Evolutionary conservation across 2,329 filamentous ascomycete genomes (phyloP), one percentile per base, ranked within the genome.

Genomic region (Kalaharituber pfeilii): DNA sequence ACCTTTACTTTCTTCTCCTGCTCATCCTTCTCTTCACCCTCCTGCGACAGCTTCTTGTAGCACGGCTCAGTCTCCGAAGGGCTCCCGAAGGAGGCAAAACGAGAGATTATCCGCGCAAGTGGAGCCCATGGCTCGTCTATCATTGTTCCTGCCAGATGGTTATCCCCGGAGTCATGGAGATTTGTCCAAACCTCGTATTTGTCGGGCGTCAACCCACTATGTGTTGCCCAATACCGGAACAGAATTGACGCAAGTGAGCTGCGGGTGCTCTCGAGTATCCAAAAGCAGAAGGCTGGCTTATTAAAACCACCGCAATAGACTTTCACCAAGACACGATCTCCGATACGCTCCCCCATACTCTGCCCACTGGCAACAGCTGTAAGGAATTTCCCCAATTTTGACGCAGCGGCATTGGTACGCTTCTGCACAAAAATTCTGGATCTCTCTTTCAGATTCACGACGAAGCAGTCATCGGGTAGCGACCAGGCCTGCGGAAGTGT

Each of bases 171-270:
- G n/a, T n/a, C n/a, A n/a, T n/a, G n/a, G n/a, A n/a, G n/a, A n/a
- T n/a, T n/a, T n/a, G n/a, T n/a, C n/a, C n/a, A n/a, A n/a, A n/a
- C n/a, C n/a, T n/a, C n/a, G n/a, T n/a, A n/a, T n/a, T n/a, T n/a
- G n/a, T n/a, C n/a, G n/a, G n/a, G n/a, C n/a, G n/a, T n/a, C n/a
- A n/a, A n/a, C n/a, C n/a, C n/a, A n/a, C n/a, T n/a, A n/a, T n/a
- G n/a, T n/a, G n/a, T n/a, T 9, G n/a, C 5, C 64, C 63, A 66
- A 53, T 60, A 60, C 42, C 62, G 64, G 56, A 62, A 64, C 7
- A 62, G 8, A 15, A 66, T 55, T 11, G 59, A 60, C 1, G 49
- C 59, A 18, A 63, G 26, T 2, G 62, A 59, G 18, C 49, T 30
- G 8, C 47, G 15, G 9, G 62, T 63, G 11, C 56, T 30, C 18